Conservation (phyloP, 2,329 filamentous ascomycete genomes). For the Teratosphaeria pseudoeucalypti region DNA sequence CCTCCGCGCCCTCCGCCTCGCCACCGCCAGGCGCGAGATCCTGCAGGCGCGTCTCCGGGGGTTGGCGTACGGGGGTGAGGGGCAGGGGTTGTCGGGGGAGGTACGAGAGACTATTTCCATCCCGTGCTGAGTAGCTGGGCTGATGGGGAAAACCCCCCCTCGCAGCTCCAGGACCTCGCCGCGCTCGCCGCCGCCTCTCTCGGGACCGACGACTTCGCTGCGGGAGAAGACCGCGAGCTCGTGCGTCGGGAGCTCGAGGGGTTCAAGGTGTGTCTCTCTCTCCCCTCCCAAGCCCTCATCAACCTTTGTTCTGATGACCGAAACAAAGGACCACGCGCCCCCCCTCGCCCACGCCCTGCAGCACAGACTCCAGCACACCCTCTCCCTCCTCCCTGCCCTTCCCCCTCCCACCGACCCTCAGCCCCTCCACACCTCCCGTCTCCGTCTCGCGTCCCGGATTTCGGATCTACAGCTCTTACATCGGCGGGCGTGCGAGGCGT, state of each 20-base stretch:
- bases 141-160: too few species aligned
- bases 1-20: slow-evolving; percentile 25
- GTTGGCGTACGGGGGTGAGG: slow-evolving; percentile 25
- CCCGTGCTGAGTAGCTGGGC: too few species aligned
- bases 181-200: slow-evolving; percentile 33
- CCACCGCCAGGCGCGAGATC: slow-evolving; percentile 24
- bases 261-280: slow-evolving; percentile 30
- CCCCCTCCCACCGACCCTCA: too few species aligned
- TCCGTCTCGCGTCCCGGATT: slow-evolving; percentile 25
- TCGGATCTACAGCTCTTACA: slow-evolving; percentile 27
- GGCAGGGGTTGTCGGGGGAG: slow-evolving; percentile 30
- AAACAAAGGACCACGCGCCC: slow-evolving; percentile 27
- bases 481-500: slow-evolving; percentile 26
- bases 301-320: too few species aligned
- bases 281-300: too few species aligned
- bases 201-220: slow-evolving; percentile 23
- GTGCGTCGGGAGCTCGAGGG: slow-evolving; percentile 6
- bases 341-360: slow-evolving; percentile 24
- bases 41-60: slow-evolving; percentile 26
- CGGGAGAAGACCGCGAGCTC: background rate
- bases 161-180: slow-evolving; percentile 33
- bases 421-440: slow-evolving; percentile 20
- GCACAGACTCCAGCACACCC: slow-evolving; percentile 11
- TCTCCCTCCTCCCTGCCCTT: too few species aligned
- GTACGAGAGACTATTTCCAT: slow-evolving; percentile 7